Percentiles rank a stretch among this genome's conserved stretches.
Evolutionary conservation across 257 asterid genomes (phyloP).

Genomic region (Ballota nigra): DNA sequence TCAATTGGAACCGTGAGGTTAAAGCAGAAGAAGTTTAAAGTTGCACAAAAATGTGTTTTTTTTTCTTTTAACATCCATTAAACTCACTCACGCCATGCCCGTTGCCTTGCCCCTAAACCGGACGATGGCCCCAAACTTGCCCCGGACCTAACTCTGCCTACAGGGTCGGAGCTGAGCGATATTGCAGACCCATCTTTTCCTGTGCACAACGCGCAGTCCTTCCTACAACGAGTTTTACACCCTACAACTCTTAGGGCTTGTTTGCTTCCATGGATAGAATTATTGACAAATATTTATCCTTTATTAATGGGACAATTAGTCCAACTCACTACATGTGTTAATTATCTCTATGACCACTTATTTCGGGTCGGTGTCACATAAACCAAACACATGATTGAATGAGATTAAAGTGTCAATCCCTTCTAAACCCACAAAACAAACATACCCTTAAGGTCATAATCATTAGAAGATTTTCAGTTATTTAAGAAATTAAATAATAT

Average conservation of each 20-base stretch:
- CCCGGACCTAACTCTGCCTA: constrained; percentile 35
- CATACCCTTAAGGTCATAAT: constrained; percentile 64
- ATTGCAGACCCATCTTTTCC: constrained; percentile 34
- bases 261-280: too few relatives aligned
- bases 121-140: constrained; percentile 42
- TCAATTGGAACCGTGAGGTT: constrained; percentile 44
- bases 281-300: too few relatives aligned
- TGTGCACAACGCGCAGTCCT: constrained; percentile 44
- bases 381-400: too few relatives aligned
- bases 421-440: too few relatives aligned
- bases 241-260: too few relatives aligned
- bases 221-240: constrained; percentile 44
- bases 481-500: constrained; percentile 6
- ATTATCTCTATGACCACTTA: too few relatives aligned
- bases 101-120: constrained; percentile 56
- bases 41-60: not conserved
- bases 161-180: constrained; percentile 32
- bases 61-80: not conserved
- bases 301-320: too few relatives aligned
- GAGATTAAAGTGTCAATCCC: too few relatives aligned
- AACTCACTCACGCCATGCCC: constrained; percentile 57
- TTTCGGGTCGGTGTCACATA: too few relatives aligned
- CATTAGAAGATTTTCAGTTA: too few relatives aligned
- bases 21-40: constrained; percentile 31
- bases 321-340: too few relatives aligned